Evolutionary conservation across 192 early-diverging fungal species (phyloP).

Genomic region (Gaertneriomyces sp.): DNA sequence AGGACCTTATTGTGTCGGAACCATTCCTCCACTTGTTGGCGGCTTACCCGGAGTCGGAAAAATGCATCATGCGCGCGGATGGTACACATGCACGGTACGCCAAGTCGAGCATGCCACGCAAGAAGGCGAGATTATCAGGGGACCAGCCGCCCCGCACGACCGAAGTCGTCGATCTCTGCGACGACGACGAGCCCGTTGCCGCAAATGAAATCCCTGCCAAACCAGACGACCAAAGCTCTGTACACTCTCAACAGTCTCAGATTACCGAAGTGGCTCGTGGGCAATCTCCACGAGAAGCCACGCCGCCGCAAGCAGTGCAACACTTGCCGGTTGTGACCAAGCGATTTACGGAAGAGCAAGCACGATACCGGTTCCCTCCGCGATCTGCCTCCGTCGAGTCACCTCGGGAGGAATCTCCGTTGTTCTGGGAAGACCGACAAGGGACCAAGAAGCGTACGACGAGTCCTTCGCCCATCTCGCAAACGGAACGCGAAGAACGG

Average conservation of each 20-base stretch:
- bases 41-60: constrained; percentile 15
- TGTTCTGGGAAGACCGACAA: neutral
- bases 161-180: constrained; percentile 13
- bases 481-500: constrained; percentile 8
- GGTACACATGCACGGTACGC: constrained; percentile 20
- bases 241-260: neutral
- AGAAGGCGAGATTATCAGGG: neutral
- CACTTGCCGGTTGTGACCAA: neutral
- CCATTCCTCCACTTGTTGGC: constrained; percentile 24
- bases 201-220: neutral
- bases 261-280: neutral
- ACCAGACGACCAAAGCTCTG: neutral
- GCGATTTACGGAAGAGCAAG: neutral
- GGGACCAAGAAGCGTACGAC: neutral
- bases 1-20: constrained; percentile 25
- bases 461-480: constrained; percentile 1
- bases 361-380: neutral
- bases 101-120: neutral
- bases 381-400: neutral
- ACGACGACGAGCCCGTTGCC: neutral
- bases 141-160: neutral
- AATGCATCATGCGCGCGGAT: constrained; percentile 17
- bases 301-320: neutral
- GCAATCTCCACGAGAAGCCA: neutral
- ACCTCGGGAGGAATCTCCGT: neutral